Percentiles rank a stretch among this genome's conserved stretches.
phyloP scores from a whole-genome alignment of 75 land plant genomes.

The Cryptomeria japonica region DNA sequence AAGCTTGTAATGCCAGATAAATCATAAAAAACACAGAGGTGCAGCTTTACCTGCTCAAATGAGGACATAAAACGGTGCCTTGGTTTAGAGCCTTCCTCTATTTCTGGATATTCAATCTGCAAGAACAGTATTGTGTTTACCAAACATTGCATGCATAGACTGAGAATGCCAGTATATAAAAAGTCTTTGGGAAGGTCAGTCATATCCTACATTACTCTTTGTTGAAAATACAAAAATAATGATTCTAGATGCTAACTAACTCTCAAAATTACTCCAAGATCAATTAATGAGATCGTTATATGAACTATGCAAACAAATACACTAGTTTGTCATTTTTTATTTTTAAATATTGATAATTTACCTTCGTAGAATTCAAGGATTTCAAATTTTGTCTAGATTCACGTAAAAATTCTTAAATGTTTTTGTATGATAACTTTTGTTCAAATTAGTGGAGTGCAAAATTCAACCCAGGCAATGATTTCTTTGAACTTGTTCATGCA shows the following conservation, averaged over 20 bases:
- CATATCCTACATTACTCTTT: neutral
- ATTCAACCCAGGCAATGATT: neutral
- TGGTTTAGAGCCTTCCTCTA: constrained; percentile 86
- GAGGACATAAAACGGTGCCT: constrained; percentile 98
- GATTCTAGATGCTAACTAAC: neutral
- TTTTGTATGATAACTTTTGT: neutral
- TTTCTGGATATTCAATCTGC: constrained; percentile 99
- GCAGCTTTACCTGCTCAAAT: constrained; percentile 80
- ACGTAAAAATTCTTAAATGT: neutral
- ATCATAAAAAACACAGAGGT: neutral
- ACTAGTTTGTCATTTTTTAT: neutral
- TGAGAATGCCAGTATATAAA: neutral
- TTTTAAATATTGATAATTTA: neutral
- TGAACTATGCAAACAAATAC: neutral
- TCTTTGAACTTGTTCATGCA: neutral
- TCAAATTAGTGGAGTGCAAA: neutral
- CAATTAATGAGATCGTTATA: neutral
- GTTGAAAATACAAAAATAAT: neutral
- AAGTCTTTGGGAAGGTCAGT: neutral
- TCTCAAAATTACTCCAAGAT: neutral
- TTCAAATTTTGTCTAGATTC: neutral
- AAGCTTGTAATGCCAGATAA: neutral
- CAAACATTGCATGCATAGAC: neutral
- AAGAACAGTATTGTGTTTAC: neutral
- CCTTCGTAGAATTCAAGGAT: neutral